Conservation (phyloP, 2,329 filamentous ascomycete species). For the Lasiodiplodia citricola region DNA sequence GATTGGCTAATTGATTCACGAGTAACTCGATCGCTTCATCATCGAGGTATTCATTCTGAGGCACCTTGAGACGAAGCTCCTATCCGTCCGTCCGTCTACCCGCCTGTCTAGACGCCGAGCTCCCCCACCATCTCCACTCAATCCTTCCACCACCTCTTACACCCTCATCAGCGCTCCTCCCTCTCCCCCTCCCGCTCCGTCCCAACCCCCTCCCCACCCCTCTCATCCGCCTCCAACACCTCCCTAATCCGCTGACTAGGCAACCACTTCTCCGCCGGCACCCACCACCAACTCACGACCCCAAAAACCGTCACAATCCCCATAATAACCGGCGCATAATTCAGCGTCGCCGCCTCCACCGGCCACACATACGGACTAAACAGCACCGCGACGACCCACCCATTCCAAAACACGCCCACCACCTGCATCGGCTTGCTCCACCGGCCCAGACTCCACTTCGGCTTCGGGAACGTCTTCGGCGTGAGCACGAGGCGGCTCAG, state of each 20-base stretch:
- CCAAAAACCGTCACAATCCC: conserved; percentile 47
- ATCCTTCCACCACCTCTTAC: too few relatives aligned
- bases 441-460: conserved; percentile 43
- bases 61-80: too few relatives aligned
- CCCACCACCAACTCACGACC: conserved; percentile 42
- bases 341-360: conserved; percentile 41
- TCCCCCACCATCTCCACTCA: too few relatives aligned
- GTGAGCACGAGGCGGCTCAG: conserved; percentile 46
- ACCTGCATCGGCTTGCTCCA: conserved; percentile 44
- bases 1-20: too few relatives aligned
- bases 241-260: conserved; percentile 30
- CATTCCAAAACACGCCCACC: conserved; percentile 46
- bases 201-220: too few relatives aligned
- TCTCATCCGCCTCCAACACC: conserved; percentile 21
- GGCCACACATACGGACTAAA: conserved; percentile 47
- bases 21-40: too few relatives aligned
- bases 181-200: not conserved
- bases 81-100: too few relatives aligned
- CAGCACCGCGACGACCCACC: conserved; percentile 45
- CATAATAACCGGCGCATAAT: conserved; percentile 47
- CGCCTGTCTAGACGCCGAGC: too few relatives aligned
- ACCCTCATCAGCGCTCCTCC: too few relatives aligned
- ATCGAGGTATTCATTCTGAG: too few relatives aligned
- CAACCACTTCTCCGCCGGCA: conserved; percentile 45
- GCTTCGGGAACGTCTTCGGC: conserved; percentile 42